A percentile compares a stretch with the other conserved stretches of the same genome.
phyloP scores from a whole-genome alignment of 2,329 filamentous ascomycete species.

The Endoconidiophora polonica region DNA sequence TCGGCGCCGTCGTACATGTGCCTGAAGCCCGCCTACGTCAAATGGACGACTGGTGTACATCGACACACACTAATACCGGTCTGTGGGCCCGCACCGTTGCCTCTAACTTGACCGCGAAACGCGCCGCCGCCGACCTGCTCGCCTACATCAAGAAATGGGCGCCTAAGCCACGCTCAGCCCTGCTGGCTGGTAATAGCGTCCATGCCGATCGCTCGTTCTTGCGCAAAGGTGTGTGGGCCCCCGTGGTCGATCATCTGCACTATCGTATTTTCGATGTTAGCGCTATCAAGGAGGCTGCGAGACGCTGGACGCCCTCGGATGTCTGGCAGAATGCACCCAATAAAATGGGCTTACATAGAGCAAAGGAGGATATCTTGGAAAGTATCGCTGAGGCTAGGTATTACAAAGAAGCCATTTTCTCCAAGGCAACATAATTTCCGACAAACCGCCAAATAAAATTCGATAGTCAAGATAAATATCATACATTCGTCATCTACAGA shows the following conservation, averaged over 20 bases:
- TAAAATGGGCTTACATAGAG: conserved; percentile 68
- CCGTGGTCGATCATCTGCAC: conserved; percentile 61
- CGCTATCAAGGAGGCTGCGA: conserved; percentile 75
- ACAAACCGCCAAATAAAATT: too few species aligned
- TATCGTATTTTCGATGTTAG: conserved; percentile 89
- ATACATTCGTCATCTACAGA: too few species aligned
- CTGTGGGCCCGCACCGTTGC: conserved; percentile 43
- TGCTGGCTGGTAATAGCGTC: conserved; percentile 85
- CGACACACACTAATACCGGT: conserved; percentile 64
- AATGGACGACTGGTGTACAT: conserved; percentile 83
- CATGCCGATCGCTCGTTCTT: conserved; percentile 81
- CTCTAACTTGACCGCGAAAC: conserved; percentile 45
- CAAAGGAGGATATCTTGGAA: conserved; percentile 78
- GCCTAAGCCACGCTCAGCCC: conserved; percentile 45
- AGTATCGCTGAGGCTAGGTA: conserved; percentile 84
- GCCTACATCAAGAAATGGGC: conserved; percentile 60
- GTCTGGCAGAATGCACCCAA: conserved; percentile 44
- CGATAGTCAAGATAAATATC: too few species aligned
- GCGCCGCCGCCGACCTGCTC: conserved; percentile 58
- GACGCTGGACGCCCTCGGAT: conserved; percentile 56
- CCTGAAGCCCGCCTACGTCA: conserved; percentile 48
- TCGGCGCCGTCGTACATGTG: conserved; percentile 65
- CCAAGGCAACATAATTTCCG: conserved; percentile 9
- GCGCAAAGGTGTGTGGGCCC: conserved; percentile 52
- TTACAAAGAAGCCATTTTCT: conserved; percentile 58